phyloP scores from a whole-genome alignment of 441 rosid species.

The Cnidoscolus chayamansa region DNA sequence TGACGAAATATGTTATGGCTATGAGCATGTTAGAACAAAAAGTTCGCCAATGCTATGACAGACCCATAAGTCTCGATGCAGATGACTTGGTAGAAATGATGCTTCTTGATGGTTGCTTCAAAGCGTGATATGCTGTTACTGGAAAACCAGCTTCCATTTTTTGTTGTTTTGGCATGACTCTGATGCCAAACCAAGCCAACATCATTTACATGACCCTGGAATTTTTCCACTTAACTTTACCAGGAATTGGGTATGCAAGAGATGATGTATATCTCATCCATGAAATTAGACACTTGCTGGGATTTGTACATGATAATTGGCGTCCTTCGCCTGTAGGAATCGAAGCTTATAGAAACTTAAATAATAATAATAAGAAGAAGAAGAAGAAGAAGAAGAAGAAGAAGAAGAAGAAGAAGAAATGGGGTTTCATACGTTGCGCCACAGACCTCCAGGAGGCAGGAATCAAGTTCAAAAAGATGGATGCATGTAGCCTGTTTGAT shows the following conservation, averaged over 20 bases:
- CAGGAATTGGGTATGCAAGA: neutral
- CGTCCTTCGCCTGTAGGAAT: neutral
- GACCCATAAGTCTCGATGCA: neutral
- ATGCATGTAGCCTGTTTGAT: neutral
- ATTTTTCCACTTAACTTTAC: no score
- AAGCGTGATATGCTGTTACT: conserved; percentile 10
- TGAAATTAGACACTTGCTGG: neutral
- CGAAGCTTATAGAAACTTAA: neutral
- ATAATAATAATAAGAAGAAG: neutral
- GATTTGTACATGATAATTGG: neutral
- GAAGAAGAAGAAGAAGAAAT: neutral
- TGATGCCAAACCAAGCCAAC: no score
- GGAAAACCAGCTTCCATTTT: conserved; percentile 26
- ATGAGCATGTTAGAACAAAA: neutral
- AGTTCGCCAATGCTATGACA: neutral
- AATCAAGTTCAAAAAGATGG: neutral
- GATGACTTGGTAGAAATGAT: conserved; percentile 28
- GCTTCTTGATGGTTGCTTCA: conserved; percentile 31
- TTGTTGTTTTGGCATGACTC: neutral
- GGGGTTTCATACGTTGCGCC: neutral
- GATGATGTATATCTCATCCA: neutral
- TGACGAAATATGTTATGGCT: neutral
- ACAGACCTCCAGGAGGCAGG: conserved; percentile 8
- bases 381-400: neutral
- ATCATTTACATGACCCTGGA: no score